These are phyloP conservation scores for Aspergillus uvarum DNA, from an alignment of 2,329 filamentous ascomycete genomes.

Conservation along the genomic window DNA sequence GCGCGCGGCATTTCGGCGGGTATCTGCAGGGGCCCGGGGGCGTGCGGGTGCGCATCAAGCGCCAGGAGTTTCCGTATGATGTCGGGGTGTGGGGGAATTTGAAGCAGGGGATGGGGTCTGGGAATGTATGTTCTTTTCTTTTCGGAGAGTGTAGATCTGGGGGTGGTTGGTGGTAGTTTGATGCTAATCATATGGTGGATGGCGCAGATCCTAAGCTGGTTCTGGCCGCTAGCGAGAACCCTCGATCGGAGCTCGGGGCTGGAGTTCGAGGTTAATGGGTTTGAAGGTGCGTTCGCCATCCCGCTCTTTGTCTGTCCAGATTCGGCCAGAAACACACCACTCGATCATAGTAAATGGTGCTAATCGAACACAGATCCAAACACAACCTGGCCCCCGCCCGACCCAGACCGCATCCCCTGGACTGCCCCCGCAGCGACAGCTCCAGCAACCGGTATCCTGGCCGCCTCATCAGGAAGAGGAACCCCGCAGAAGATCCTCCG, in stretches of 20 bases:
- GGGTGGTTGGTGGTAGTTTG: too few species aligned
- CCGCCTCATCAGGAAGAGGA: too few species aligned
- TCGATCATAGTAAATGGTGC: too few species aligned
- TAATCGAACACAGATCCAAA: conserved; percentile 30
- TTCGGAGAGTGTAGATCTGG: too few species aligned
- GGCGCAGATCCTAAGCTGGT: conserved; percentile 52
- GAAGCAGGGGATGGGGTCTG: conserved; percentile 62
- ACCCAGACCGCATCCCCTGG: conserved; percentile 50
- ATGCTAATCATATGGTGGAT: too few species aligned
- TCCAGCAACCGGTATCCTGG: neutral
- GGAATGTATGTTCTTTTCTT: conserved; percentile 28
- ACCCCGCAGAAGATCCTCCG: conserved; percentile 29
- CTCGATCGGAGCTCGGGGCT: conserved; percentile 49
- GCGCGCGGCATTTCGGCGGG: conserved; percentile 54
- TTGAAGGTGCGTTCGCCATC: conserved; percentile 50
- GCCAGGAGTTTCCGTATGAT: conserved; percentile 66
- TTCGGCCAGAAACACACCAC: too few species aligned
- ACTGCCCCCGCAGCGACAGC: conserved; percentile 13
- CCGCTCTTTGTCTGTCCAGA: too few species aligned
- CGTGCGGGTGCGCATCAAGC: conserved; percentile 52
- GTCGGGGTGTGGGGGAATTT: conserved; percentile 63
- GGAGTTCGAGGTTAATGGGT: conserved; percentile 59
- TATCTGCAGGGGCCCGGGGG: conserved; percentile 60
- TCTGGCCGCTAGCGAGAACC: conserved; percentile 59
- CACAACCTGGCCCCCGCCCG: conserved; percentile 49